Conservation (phyloP, 176 grass and related monocot genomes). For the Tillandsia fasciculata region DNA sequence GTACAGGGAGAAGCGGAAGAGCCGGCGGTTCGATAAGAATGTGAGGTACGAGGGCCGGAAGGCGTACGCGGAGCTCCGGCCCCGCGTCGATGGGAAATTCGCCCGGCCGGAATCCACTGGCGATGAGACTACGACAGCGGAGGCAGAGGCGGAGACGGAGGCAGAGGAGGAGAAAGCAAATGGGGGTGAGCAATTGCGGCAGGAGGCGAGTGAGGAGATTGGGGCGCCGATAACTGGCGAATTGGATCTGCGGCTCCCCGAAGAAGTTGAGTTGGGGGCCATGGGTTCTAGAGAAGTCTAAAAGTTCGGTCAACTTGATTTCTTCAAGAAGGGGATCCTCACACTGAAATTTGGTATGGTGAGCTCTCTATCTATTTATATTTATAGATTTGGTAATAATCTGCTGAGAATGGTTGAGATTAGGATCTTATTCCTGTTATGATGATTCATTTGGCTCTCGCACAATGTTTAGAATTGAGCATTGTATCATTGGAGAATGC, state of each 20-base stretch:
- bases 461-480: no score
- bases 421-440: no score
- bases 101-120: slow-evolving; percentile 1
- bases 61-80: slow-evolving; percentile 7
- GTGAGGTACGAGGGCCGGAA: slow-evolving; percentile 21
- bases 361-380: neutral
- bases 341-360: neutral
- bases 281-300: neutral
- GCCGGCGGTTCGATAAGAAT: slow-evolving; percentile 10
- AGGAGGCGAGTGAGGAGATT: neutral
- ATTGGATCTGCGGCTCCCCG: slow-evolving; percentile 8
- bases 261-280: slow-evolving; percentile 4
- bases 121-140: neutral
- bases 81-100: slow-evolving; percentile 9
- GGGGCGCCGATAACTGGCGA: neutral
- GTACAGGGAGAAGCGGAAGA: slow-evolving; percentile 20
- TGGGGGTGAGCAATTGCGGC: no score
- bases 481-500: no score
- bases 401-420: neutral
- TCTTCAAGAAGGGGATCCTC: neutral
- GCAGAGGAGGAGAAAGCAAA: neutral
- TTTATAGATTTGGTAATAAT: neutral
- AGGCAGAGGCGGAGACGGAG: slow-evolving; percentile 6
- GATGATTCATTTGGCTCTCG: no score
- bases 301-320: neutral